Evolutionary conservation across 352 stramenopile species (phyloP), one percentile per base, ranked within the genome.

Genomic region (Globisporangium rhizosaccharum): DNA sequence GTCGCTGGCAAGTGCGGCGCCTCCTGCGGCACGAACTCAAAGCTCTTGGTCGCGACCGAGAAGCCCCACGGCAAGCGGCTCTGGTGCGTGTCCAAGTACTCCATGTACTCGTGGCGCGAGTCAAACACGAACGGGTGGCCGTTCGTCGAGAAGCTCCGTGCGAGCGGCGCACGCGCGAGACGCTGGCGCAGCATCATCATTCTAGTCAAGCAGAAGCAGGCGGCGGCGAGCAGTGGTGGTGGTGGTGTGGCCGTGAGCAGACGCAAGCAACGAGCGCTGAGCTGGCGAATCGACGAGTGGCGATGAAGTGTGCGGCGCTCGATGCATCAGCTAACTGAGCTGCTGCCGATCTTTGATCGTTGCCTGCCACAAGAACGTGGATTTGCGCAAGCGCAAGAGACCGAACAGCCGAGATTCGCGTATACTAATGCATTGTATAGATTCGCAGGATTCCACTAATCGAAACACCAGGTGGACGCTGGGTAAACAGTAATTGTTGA

Each of bases 1-100:
- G 78, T 80, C 55, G 80, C 65, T n/a, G 79, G 82, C 47, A 89
- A 62, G 49, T 89, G 78, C 30, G 84, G 81, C 49, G 88, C 83
- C 64, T 97, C 89, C 47, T 82, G 66, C 25, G 89, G 88, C 56
- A 85, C 66, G 58, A 97, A 97, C 53, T 88, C 66, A 61, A 97
- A 88, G 46, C 75, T 76, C 30, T 79, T 88, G n/a, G 80, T 94
- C 44, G 77, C 85, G 28, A 94, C 77, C 6, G 71, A 73, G 58
- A 97, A 97, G 53, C 89, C 89, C 76, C 78, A 88, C 11, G 89
- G 89, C 54, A 97, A 72, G 18, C 84, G 84, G 56, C 79, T 90
- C 53, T 94, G 84, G 68, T 92, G 71, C 55, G 66, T 66, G 45
- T 76, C 59, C 30, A 94, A 70, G 56, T 91, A 94, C 30, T 87